A percentile compares a stretch with the other conserved stretches of the same genome.
Evolutionary conservation across 495 filamentous ascomycete species (phyloP).

Genomic region (Saxophila tyrrhenica): DNA sequence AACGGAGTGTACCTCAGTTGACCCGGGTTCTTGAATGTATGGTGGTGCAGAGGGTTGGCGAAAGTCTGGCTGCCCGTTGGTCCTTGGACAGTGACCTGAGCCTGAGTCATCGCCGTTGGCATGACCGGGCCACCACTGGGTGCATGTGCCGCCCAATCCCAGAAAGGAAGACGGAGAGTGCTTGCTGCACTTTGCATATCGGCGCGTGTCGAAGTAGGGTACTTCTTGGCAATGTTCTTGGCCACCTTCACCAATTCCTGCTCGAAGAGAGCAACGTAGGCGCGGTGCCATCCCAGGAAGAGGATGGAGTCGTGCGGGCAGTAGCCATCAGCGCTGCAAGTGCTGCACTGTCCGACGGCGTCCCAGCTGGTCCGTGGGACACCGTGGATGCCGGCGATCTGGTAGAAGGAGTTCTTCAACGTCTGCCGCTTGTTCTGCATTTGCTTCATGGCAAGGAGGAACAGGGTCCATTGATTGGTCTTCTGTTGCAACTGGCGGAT

Average conservation of each 20-base stretch:
- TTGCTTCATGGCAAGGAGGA: slow-evolving; percentile 22
- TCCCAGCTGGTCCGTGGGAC: slow-evolving; percentile 17
- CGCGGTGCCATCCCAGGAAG: slow-evolving; percentile 38
- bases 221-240: slow-evolving; percentile 15
- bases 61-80: slow-evolving; percentile 15
- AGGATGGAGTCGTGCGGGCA: slow-evolving; percentile 33
- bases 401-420: slow-evolving; percentile 22
- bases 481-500: slow-evolving; percentile 21
- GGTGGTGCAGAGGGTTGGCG: slow-evolving; percentile 20
- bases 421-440: slow-evolving; percentile 22
- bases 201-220: slow-evolving; percentile 2
- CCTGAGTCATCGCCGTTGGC: slow-evolving; percentile 6
- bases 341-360: slow-evolving; percentile 16
- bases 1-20: slow-evolving; percentile 17
- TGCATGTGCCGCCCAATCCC: slow-evolving; percentile 23
- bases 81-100: slow-evolving; percentile 10
- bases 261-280: slow-evolving; percentile 26
- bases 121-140: slow-evolving; percentile 1
- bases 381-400: slow-evolving; percentile 26
- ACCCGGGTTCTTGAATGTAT: slow-evolving; percentile 15
- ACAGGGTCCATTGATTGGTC: slow-evolving; percentile 25
- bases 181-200: slow-evolving; percentile 12
- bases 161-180: slow-evolving; percentile 19
- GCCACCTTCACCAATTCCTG: slow-evolving; percentile 18
- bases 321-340: slow-evolving; percentile 24